Evolutionary conservation across 2,329 filamentous ascomycete genomes (phyloP), one percentile per base, ranked within the genome.

Genomic region (Pyrenochaeta sp.): DNA sequence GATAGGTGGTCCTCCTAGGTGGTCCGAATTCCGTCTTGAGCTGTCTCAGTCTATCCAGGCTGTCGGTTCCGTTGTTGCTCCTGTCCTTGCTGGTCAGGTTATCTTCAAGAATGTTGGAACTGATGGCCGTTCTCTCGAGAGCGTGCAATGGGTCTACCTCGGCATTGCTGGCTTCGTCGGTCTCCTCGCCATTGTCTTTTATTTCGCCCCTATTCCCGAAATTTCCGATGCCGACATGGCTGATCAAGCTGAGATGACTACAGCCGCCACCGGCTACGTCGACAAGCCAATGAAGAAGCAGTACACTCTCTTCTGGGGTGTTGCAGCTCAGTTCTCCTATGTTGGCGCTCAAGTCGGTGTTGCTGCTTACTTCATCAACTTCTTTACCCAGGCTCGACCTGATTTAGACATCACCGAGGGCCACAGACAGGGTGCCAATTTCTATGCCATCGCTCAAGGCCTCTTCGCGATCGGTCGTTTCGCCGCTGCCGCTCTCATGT

Each of bases 131-230:
- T 85, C 85, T 1, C 82, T 95, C 2, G 82, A 83, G 63, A 88
- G 88, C 54, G 90, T 93, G 1, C 90, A 93, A 76, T 93, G 88
- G 86, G 88, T 91, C 0, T 95, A 95, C 67, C 84, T 95, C n/a
- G 90, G 88, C 54, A 90, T 94, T 59, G 91, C 88, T 3, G 80
- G 85, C 69, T 92, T 92, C 61, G 90, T 92, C 32, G 86, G 87
- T 63, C 68, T 86, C 2, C 82, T 93, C 2, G 90, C 88, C 0
- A 74, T 82, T 5, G 79, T 89, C n/a, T 91, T 92, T 74, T 89
- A 86, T 77, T 73, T 91, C 40, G 85, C 86, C 8, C 83, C 83
- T 12, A 89, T 91, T 54, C 25, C 90, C 5, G 90, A 92, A 74
- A 88, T 92, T 66, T 91, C 89, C 10, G 87, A 89, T 69, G 82